Conservation (phyloP, 1,284 basidiomycete species). For the Trichosporon coremiiforme region DNA sequence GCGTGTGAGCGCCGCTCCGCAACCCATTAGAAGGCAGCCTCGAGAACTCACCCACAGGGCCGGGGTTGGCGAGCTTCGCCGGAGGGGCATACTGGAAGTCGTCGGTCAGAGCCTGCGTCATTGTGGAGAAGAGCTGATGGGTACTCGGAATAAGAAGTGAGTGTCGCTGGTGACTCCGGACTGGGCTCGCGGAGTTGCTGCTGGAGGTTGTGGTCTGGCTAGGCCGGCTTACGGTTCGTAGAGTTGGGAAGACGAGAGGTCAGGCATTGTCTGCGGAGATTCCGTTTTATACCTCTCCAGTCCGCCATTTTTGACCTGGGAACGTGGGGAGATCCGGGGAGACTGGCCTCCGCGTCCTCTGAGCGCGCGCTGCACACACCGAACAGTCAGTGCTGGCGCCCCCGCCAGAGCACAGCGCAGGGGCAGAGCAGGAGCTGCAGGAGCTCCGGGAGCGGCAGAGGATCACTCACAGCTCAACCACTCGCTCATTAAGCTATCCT, state of each 20-base stretch:
- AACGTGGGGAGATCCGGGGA: not conserved
- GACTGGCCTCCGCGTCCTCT: not conserved
- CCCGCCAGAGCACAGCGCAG: not conserved
- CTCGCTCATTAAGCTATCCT: not conserved
- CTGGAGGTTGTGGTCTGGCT: not conserved
- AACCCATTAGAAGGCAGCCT: not conserved
- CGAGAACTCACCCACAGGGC: conserved; percentile 19
- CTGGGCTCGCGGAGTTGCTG: no score
- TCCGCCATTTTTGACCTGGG: not conserved
- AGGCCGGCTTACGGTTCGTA: not conserved
- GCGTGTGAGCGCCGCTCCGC: not conserved
- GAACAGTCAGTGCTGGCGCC: conserved; percentile 8
- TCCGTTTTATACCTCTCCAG: not conserved
- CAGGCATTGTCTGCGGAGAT: not conserved
- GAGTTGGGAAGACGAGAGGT: not conserved
- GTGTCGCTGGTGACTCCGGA: not conserved
- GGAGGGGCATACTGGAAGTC: conserved; percentile 1
- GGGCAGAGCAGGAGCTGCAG: not conserved
- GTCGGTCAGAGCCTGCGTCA: conserved; percentile 3
- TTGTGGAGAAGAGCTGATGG: not conserved
- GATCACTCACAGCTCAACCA: not conserved
- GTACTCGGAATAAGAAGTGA: not conserved
- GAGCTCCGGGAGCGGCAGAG: not conserved
- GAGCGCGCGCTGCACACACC: conserved; percentile 1
- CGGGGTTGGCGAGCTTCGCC: conserved; percentile 21